Evolutionary conservation across 352 stramenopile species (phyloP), one percentile per base, ranked within the genome.

Genomic region (Pythium rishiriense): DNA sequence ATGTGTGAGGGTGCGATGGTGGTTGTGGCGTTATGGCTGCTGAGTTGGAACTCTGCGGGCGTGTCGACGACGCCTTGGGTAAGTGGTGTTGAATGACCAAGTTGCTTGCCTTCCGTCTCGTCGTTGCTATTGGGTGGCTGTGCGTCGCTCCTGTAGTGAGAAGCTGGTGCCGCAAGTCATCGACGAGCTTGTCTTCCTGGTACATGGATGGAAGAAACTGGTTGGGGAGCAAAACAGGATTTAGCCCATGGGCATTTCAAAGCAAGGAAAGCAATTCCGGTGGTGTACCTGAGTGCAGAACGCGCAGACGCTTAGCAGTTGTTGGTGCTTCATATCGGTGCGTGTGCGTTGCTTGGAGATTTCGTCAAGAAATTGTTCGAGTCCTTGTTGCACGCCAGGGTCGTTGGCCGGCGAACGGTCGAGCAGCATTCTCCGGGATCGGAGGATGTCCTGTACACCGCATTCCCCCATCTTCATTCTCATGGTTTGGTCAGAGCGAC

Each of bases 1-100:
- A 88, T 21, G 71, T 78, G 22, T 69, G 58, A 17, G 65, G 28
- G 26, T 62, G 26, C 26, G 19, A 6, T 0, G 49, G 25, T n/a
- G 41, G 42, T 39, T 48, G 58, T 6, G 52, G 39, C 19, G 45
- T 8, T 3, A 31, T 15, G 7, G 9, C 10, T 14, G 47, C 25
- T 17, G 25, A 1, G 26, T 7, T 37, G 14, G 29, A 43, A 28
- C 28, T 28, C 48, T 49, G 19, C 12, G 19, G 26, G n/a, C 48
- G 62, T 10, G 31, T 17, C 14, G 11, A 28, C 2, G 42, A 31
- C 7, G 70, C 42, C 26, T 60, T 75, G 21, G 58, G 57, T 10
- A 81, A 59, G 19, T 84, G 73, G 51, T 88, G 79, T 57, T 88
- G 79, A 43, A 88, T 88, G 12, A 88, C 74, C 31, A 88, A 68